Base-by-base conservation (phyloP, 164 flowering plant species). In the Nelumbo lutea region DNA sequence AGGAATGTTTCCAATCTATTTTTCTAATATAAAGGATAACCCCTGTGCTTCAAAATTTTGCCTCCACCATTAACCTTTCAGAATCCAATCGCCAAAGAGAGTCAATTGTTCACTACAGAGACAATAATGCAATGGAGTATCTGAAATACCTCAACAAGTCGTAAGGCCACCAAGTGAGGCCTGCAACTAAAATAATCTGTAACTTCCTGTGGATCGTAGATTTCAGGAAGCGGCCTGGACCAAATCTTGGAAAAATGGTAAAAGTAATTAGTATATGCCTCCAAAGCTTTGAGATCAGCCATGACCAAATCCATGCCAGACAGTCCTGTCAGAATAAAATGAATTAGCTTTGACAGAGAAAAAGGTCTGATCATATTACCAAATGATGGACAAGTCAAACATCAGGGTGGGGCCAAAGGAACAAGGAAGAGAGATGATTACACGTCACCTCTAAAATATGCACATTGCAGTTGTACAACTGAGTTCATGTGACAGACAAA, bases 141-240 rank as follows among this genome's bases (percentile, higher is more conserved):
- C 8, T 43, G 65, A 57, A 27, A 43, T 83, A 95, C 98, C 98
- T 95, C 97, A 53, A 90, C 73, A 75, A 95, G 83, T 55, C 98
- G 84, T 74, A 95, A 76, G 66, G 87, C 85, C 72, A 95, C 85
- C 9, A 95, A 72, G 77, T 95, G 98, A 70, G 96, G 98, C 79
- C 98, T 83, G 76, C 86, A 82, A 73, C 68, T 83, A 77, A 95
- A 95, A 68, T 95, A 95, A 38, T 84, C 81, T 56, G 84, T 79
- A 79, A 90, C 84, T 70, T 77, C 83, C 61, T 86, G 63, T 42
- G 96, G 88, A 76, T 92, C 88, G 78, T 95, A 95, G 48, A 68
- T 74, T 79, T 95, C 99, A 52, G 97, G 99, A 76, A 95, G 93
- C 72, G 99, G 99, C 83, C 77, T 87, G 6, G 96, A 84, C 97